phyloP scores from a whole-genome alignment of 495 filamentous ascomycete species.

The Niebla homalea region DNA sequence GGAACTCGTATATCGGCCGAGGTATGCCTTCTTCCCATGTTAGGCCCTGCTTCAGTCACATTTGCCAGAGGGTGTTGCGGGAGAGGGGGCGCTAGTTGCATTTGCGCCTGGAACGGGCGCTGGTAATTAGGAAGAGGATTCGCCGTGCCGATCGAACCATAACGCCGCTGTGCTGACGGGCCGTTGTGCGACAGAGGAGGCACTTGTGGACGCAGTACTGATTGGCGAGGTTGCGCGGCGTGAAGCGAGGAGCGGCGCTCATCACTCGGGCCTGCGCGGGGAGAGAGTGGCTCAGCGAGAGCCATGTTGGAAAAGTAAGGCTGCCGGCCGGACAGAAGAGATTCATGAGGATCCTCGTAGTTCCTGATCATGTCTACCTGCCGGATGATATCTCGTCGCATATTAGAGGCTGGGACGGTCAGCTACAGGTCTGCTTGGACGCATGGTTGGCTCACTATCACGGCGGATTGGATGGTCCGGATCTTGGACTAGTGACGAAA shows the following conservation, averaged over 20 bases:
- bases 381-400: slow-evolving; percentile 76
- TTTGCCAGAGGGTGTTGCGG: slow-evolving; percentile 57
- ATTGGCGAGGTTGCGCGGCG: slow-evolving; percentile 34
- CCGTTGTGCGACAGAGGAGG: slow-evolving; percentile 47
- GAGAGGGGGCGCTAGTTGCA: slow-evolving; percentile 40
- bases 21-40: slow-evolving; percentile 75
- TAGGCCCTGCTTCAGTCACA: slow-evolving; percentile 53
- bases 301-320: slow-evolving; percentile 62
- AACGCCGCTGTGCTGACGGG: slow-evolving; percentile 13
- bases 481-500: slow-evolving; percentile 57
- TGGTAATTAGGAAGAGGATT: slow-evolving; percentile 57
- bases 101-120: slow-evolving; percentile 54
- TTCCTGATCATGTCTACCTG: slow-evolving; percentile 59
- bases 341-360: slow-evolving; percentile 68
- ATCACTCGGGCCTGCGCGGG: slow-evolving; percentile 77
- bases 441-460: slow-evolving; percentile 31
- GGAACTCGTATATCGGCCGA: slow-evolving; percentile 89
- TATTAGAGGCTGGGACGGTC: slow-evolving; percentile 46
- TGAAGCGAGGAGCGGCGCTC: slow-evolving; percentile 48
- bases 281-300: slow-evolving; percentile 70
- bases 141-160: slow-evolving; percentile 58
- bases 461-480: slow-evolving; percentile 44
- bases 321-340: slow-evolving; percentile 58
- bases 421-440: not conserved
- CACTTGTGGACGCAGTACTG: slow-evolving; percentile 59